Conservation (phyloP, 2,329 filamentous ascomycete species). For the Shiraia bambusicola region DNA sequence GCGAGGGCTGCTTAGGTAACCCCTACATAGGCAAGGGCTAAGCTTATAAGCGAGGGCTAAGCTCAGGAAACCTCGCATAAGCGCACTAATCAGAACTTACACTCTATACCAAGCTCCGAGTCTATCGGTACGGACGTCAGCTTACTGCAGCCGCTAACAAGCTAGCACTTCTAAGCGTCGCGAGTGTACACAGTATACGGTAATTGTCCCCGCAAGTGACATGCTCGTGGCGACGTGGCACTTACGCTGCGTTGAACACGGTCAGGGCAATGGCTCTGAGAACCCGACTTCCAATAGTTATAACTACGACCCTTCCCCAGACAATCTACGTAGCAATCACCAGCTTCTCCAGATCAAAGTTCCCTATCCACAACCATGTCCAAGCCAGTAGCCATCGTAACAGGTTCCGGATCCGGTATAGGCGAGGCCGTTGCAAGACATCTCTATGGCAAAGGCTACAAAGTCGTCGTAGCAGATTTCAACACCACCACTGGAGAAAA, state of each 20-base stretch:
- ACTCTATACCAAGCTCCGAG: too few species aligned
- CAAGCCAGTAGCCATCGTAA: constrained; percentile 48
- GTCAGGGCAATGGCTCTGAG: not conserved
- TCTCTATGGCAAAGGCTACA: constrained; percentile 43
- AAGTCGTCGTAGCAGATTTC: constrained; percentile 50
- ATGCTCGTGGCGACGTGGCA: constrained; percentile 11
- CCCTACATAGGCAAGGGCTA: too few species aligned
- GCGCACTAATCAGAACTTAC: too few species aligned
- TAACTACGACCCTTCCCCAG: not conserved
- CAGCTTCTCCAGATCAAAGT: not conserved
- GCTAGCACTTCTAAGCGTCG: too few species aligned
- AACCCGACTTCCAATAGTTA: not conserved
- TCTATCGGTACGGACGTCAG: too few species aligned
- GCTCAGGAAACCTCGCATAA: too few species aligned
- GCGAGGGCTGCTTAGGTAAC: too few species aligned
- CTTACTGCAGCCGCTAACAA: too few species aligned
- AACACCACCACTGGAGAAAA: constrained; percentile 33
- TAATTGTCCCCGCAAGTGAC: too few species aligned
- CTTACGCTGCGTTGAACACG: not conserved
- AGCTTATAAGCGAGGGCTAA: too few species aligned
- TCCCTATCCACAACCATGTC: constrained; percentile 26
- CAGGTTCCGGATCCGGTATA: constrained; percentile 50
- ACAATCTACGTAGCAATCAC: not conserved
- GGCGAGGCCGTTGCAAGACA: constrained; percentile 48
- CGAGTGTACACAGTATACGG: too few species aligned